Evolutionary conservation across 495 filamentous ascomycete species (phyloP), one percentile per base, ranked within the genome.

Genomic region (Jackrogersella minutella): DNA sequence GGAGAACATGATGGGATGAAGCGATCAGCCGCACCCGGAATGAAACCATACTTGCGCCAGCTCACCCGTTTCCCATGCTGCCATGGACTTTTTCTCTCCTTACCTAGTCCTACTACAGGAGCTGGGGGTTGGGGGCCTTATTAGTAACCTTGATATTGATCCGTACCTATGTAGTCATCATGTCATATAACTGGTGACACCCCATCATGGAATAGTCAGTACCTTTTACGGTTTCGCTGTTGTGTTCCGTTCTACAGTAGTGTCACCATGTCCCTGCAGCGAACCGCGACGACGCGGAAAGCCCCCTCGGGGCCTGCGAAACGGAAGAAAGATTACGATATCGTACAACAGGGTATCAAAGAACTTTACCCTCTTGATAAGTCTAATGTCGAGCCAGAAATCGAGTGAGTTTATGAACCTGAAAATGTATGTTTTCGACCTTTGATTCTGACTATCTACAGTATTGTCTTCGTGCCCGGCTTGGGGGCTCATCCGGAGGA

Each of bases 391-490:
- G 58, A 63, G 10, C 63, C 71, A 0, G 71, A 76, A 37, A 70
- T 76, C 17, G 73, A 76, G 73, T 76, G 37, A 66, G 70, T 73
- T 39, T 3, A 21, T 9, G n/a, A 3, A 30, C 7, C 10, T 30
- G 26, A 19, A 49, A 2, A 9, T 22, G 19, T 47, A 24, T 10
- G 1, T 34, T 21, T 26, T 19, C 13, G 21, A 28, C 9, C 51
- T 9, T 1, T 28, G 3, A 5, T 36, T 43, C 62, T 74, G 46
- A 72, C 21, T 6, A 0, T 55, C 7, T 14, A 6, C 50, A 76
- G 73, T 64, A 82, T 88, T 40, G 85, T 88, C 13, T 82, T 88
- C 54, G 87, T 90, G 28, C 87, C 89, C 57, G 87, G 87, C 21
- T 72, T 90, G 10, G 88, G 88, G 50, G 87, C 87, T 16, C 76